phyloP scores from a whole-genome alignment of 768 basidiomycete species.

The Crepidotus variabilis region DNA sequence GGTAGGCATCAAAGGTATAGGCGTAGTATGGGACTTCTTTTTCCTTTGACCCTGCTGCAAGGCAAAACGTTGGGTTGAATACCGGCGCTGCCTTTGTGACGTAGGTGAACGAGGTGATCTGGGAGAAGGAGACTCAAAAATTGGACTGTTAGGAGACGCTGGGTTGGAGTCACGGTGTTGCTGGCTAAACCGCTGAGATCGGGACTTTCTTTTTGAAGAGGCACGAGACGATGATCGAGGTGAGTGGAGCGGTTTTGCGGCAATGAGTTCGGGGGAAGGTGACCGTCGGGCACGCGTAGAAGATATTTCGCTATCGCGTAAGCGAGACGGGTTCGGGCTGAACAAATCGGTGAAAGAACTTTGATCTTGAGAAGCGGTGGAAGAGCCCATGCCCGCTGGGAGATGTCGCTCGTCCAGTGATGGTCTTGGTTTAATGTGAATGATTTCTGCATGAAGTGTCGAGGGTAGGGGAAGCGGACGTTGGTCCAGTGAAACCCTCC shows the following conservation, averaged over 20 bases:
- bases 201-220: too few relatives aligned
- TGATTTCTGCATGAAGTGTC: neutral
- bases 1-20: neutral
- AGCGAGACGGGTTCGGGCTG: neutral
- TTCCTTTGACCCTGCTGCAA: neutral
- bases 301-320: too few relatives aligned
- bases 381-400: neutral
- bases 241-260: too few relatives aligned
- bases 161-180: neutral
- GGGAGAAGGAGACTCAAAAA: neutral
- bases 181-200: neutral
- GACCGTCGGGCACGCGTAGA: too few relatives aligned
- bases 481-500: neutral
- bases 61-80: neutral
- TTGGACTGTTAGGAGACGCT: neutral
- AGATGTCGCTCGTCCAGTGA: neutral
- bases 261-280: too few relatives aligned
- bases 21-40: neutral
- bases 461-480: neutral
- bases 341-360: neutral
- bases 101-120: neutral
- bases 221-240: too few relatives aligned
- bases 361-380: neutral
- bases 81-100: neutral
- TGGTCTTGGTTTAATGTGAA: neutral